Evolutionary conservation across 2,329 filamentous ascomycete species (phyloP), one percentile per base, ranked within the genome.

Genomic region (Coniochaeta pulveracea): DNA sequence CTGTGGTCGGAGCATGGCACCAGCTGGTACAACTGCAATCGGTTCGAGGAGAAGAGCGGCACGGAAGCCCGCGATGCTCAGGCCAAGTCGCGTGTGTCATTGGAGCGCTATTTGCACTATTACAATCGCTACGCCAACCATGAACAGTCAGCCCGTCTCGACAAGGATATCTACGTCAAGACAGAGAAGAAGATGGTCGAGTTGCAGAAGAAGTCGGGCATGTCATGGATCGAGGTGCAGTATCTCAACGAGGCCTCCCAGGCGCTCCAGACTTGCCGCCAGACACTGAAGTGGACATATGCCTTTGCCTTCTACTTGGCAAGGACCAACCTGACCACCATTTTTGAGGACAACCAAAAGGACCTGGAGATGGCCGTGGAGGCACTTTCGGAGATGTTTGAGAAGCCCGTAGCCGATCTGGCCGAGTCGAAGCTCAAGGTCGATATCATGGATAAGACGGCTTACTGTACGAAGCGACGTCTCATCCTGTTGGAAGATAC

Each of bases 101-200:
- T 98, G 11, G 89, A 98, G 56, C 77, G 91, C n/a, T 98, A 98
- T 43, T 64, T 98, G 6, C 88, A 98, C 56, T 98, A 98, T 64
- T 98, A 98, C 64, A 98, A 98, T 53, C 83, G 91, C 31, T 98
- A 96, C 50, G 89, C 91, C 42, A 98, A 98, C 59, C 91, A 98
- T 61, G 91, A 98, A 56, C 91, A 96, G 57, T 95, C 88, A 1
- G 91, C 91, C 7, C 89, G 89, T 46, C 72, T 98, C 12, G 91
- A 98, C 58, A 95, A 88, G 61, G 91, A 98, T 56, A 82, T 96
- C 34, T 94, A 86, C 45, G 68, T 82, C 32, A 95, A 95, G 69
- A 96, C 91, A 1, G 89, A 98, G 59, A 93, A 89, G 71, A 98
- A 98, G 69, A 98, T 98, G 91, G 83, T 89, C 19, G 83, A 91